A percentile compares a stretch with the other conserved stretches of the same genome.
These are phyloP conservation scores for Colletotrichum liaoningense DNA, from an alignment of 2,329 filamentous ascomycete genomes.

Conservation along the genomic window DNA sequence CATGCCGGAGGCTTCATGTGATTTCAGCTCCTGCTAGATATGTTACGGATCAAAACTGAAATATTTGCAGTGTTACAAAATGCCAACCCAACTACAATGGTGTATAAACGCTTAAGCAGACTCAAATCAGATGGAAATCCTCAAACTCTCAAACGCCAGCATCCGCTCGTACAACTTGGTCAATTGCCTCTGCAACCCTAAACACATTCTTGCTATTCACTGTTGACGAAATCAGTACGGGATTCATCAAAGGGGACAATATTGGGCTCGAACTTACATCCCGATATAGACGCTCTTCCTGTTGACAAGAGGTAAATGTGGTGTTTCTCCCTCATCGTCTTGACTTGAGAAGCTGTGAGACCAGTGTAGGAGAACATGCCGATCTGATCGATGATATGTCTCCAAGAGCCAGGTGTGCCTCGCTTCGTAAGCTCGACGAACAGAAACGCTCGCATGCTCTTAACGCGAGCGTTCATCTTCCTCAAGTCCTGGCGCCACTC, in stretches of 20 bases:
- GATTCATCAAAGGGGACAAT: not conserved
- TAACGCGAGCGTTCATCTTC: conserved; percentile 49
- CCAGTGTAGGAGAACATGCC: conserved; percentile 59
- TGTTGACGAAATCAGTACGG: not conserved
- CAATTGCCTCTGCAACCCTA: not conserved
- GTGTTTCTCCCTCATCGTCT: not conserved
- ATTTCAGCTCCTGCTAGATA: not conserved
- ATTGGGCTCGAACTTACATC: not conserved
- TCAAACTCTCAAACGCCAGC: not conserved
- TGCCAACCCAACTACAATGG: not conserved
- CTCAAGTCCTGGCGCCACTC: conserved; percentile 47
- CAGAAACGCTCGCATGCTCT: conserved; percentile 45
- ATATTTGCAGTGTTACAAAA: not conserved
- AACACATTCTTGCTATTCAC: not conserved
- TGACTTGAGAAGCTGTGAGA: conserved; percentile 40
- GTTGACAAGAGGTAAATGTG: conserved; percentile 8
- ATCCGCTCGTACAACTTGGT: not conserved
- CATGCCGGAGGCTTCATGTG: not conserved
- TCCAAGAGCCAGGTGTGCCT: conserved; percentile 37
- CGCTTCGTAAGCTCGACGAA: conserved; percentile 44
- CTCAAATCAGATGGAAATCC: not conserved
- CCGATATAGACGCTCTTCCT: not conserved
- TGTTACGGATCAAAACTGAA: not conserved
- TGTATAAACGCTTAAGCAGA: not conserved
- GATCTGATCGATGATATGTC: conserved; percentile 19